A percentile compares a stretch with the other conserved stretches of the same genome.
These are phyloP conservation scores for Quercus agrifolia DNA, from an alignment of 306 rosid species.

Conservation along the genomic window DNA sequence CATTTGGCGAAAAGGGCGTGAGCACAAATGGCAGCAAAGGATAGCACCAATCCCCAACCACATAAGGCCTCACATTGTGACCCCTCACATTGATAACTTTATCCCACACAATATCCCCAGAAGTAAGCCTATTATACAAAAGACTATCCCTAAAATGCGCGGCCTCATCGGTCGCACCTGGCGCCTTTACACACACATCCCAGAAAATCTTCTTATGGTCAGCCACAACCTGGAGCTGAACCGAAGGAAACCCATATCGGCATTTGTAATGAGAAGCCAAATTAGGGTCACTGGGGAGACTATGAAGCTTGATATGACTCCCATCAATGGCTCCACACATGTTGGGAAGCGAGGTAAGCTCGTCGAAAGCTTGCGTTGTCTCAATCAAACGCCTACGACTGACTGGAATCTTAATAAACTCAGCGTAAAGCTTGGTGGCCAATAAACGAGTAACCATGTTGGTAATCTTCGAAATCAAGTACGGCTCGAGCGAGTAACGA, in stretches of 20 bases:
- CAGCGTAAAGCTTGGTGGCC: conserved; percentile 86
- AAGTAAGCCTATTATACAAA: conserved; percentile 57
- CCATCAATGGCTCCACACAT: conserved; percentile 91
- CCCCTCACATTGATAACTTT: conserved; percentile 59
- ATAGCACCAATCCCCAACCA: conserved; percentile 90
- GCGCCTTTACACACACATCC: conserved; percentile 92
- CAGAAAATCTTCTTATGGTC: conserved; percentile 87
- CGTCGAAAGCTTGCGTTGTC: conserved; percentile 77
- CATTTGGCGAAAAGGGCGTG: conserved; percentile 63
- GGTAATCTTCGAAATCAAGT: conserved; percentile 83
- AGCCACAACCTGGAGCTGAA: conserved; percentile 86
- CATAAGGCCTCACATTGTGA: conserved; percentile 69
- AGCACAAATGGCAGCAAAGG: conserved; percentile 70
- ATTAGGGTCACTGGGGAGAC: conserved; percentile 30
- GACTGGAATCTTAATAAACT: conserved; percentile 80
- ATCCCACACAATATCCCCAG: conserved; percentile 78
- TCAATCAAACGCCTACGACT: conserved; percentile 68
- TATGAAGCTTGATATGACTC: conserved; percentile 54
- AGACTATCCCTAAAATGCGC: conserved; percentile 76
- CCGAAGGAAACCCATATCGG: conserved; percentile 55
- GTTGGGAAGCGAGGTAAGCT: conserved; percentile 83
- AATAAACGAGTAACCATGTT: conserved; percentile 93
- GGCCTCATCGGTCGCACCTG: conserved; percentile 75
- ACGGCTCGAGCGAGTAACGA: conserved; percentile 92
- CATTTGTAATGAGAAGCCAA: conserved; percentile 46